Evolutionary conservation across 169 alveolate genomes (phyloP).

Genomic region (Ichthyophthirius multifiliis): DNA sequence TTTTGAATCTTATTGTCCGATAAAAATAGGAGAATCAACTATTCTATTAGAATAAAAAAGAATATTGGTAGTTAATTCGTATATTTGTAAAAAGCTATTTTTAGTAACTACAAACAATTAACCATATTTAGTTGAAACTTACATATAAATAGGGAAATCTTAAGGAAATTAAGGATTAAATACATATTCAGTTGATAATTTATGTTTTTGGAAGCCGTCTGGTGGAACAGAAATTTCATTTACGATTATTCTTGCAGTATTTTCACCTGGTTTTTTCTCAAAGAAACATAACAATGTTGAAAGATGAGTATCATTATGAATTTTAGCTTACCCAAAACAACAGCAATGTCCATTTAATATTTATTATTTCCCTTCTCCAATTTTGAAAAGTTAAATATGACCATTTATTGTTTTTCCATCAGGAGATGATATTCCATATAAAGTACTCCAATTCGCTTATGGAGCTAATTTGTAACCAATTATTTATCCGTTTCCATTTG

Average conservation of each 20-base stretch:
- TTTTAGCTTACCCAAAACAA: constrained; percentile 83
- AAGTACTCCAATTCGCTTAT: constrained; percentile 91
- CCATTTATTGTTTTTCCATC: constrained; percentile 91
- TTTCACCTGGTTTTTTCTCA: constrained; percentile 91
- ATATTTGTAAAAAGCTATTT: constrained; percentile 72
- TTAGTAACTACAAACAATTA: constrained; percentile 78
- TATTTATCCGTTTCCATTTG: constrained; percentile 87
- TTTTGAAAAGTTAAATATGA: constrained; percentile 92
- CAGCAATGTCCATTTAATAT: constrained; percentile 95
- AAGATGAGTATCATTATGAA: constrained; percentile 40
- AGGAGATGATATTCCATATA: constrained; percentile 91
- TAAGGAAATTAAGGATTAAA: constrained; percentile 65
- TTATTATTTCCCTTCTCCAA: constrained; percentile 92
- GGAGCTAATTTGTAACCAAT: constrained; percentile 90
- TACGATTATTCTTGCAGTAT: constrained; percentile 87
- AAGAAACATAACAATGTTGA: constrained; percentile 86
- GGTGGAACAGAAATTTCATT: constrained; percentile 91
- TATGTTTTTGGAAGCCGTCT: constrained; percentile 50
- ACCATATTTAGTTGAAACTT: constrained; percentile 75
- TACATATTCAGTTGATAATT: constrained; percentile 52
- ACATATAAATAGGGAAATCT: constrained; percentile 88
- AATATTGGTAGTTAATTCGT: constrained; percentile 69
- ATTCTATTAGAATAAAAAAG: constrained; percentile 77
- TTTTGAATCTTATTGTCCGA: constrained; percentile 56
- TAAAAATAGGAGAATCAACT: constrained; percentile 73